phyloP scores from a whole-genome alignment of 176 grass and related monocot genomes.

The Hyparrhenia diplandra region DNA sequence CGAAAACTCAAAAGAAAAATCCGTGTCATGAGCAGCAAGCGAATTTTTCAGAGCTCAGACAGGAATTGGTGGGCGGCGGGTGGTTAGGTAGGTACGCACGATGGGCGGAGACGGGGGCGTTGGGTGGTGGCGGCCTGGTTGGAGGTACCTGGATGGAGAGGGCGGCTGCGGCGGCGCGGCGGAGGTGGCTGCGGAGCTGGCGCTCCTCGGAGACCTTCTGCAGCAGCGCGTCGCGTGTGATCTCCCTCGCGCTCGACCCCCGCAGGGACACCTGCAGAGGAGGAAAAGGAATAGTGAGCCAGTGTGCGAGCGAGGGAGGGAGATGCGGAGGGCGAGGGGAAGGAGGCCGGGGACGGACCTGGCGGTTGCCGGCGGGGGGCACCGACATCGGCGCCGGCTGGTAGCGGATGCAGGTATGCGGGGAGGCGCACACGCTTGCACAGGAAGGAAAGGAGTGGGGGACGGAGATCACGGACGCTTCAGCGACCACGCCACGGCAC shows the following conservation, averaged over 20 bases:
- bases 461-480: no score
- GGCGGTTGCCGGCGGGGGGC: no score
- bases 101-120: background rate
- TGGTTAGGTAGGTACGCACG: background rate
- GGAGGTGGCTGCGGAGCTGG: constrained; percentile 74
- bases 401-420: no score
- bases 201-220: constrained; percentile 91
- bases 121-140: background rate
- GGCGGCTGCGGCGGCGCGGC: constrained; percentile 61
- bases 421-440: no score
- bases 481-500: no score
- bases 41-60: background rate
- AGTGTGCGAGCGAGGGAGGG: background rate
- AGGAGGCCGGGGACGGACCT: background rate
- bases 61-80: background rate
- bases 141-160: constrained; percentile 71
- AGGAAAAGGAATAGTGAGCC: background rate
- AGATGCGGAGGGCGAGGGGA: background rate
- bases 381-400: no score
- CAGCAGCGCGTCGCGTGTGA: constrained; percentile 82
- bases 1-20: background rate
- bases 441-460: no score
- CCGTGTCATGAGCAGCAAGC: background rate
- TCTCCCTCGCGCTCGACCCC: constrained; percentile 86
- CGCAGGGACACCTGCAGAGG: constrained; percentile 69